Percentiles rank a stretch among this genome's conserved stretches.
phyloP scores from a whole-genome alignment of 2,329 filamentous ascomycete species.

The Nakataea oryzae region DNA sequence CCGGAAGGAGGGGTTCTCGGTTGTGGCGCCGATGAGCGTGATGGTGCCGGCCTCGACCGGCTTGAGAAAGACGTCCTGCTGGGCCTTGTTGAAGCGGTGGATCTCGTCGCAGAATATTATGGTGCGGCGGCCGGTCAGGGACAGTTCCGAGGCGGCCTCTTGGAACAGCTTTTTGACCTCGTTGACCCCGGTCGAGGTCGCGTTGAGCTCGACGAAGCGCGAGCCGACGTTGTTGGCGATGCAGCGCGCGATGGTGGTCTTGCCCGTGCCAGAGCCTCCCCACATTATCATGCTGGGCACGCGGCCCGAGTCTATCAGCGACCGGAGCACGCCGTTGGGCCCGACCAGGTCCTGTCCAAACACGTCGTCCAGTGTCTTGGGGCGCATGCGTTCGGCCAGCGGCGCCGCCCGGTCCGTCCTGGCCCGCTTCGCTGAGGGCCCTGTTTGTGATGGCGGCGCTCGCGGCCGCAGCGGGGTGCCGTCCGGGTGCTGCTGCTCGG shows the following conservation, averaged over 20 bases:
- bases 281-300: constrained; percentile 95
- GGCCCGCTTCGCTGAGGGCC: constrained; percentile 47
- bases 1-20: constrained; percentile 94
- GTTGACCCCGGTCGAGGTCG: constrained; percentile 74
- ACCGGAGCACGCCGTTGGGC: constrained; percentile 69
- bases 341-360: constrained; percentile 89
- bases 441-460: constrained; percentile 16
- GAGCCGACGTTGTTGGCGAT: constrained; percentile 75
- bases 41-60: constrained; percentile 87
- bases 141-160: constrained; percentile 71
- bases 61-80: constrained; percentile 90
- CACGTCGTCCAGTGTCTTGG: constrained; percentile 72
- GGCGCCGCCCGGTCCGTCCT: constrained; percentile 68
- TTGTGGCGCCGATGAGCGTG: constrained; percentile 89
- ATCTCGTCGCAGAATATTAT: constrained; percentile 98
- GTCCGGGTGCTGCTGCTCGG: constrained; percentile 1
- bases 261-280: constrained; percentile 72
- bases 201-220: constrained; percentile 92
- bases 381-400: constrained; percentile 88
- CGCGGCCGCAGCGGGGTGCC: constrained; percentile 7
- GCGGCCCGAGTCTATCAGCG: constrained; percentile 73
- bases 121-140: constrained; percentile 76
- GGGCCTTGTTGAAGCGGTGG: constrained; percentile 79
- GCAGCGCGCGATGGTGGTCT: constrained; percentile 86
- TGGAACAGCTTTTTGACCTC: constrained; percentile 89